phyloP scores from a whole-genome alignment of 257 asterid genomes.

The Solanum megistacrolobum region DNA sequence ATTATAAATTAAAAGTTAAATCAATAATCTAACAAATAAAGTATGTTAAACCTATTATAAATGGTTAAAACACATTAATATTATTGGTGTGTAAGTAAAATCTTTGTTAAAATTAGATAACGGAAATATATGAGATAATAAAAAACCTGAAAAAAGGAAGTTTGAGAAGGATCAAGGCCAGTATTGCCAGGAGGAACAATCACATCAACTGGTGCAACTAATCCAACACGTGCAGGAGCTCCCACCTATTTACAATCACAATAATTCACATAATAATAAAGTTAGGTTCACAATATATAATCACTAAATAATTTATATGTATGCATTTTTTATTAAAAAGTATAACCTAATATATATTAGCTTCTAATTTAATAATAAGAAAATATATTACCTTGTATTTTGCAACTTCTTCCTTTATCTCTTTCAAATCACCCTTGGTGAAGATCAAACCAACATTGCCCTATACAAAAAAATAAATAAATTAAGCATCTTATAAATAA shows the following conservation, averaged over 20 bases:
- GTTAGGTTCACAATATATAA: background rate
- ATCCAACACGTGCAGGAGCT: constrained; percentile 95
- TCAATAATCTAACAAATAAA: too few species aligned
- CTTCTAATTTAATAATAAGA: background rate
- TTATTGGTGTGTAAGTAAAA: background rate
- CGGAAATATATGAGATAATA: background rate
- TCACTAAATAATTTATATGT: background rate
- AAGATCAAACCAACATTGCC: constrained; percentile 95
- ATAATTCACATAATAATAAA: background rate
- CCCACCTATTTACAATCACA: constrained; percentile 47
- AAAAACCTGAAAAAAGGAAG: constrained; percentile 85
- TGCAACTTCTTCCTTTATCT: constrained; percentile 88
- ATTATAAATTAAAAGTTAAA: too few species aligned
- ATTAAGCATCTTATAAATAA: background rate
- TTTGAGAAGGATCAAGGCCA: constrained; percentile 91
- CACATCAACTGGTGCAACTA: constrained; percentile 86
- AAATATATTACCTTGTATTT: constrained; percentile 57
- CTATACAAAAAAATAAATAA: constrained; percentile 10
- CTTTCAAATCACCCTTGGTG: constrained; percentile 94
- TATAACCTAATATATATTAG: background rate
- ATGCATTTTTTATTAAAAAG: background rate
- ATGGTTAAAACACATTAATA: background rate
- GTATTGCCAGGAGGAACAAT: constrained; percentile 96
- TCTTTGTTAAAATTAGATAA: background rate
- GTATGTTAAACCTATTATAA: background rate